Base-by-base conservation (phyloP, 2,329 filamentous ascomycete species). In the Nemania sp. region DNA sequence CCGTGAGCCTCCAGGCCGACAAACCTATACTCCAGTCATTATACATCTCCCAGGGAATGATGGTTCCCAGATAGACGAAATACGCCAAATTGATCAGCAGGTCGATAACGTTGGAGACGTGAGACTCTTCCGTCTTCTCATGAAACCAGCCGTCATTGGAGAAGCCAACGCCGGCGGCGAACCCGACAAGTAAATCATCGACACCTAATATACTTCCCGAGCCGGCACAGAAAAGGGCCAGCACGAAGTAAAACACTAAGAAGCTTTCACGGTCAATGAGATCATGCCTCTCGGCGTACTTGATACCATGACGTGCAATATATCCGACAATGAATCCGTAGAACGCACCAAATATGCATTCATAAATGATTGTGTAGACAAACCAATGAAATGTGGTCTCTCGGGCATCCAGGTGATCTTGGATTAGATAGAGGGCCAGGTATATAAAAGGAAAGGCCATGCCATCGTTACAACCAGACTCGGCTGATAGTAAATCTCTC, bases 401-500 rank as follows among this genome's bases (percentile, higher is more conserved):
- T 48, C 78, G 77, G 5, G 90, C 86, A 67, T 90, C 76, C 29
- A 86, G 87, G 64, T 89, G 81, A 74, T 94, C 97, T 67, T 90
- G 87, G 67, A 98, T 91, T 48, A 98, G 84, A 76, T 97, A 98
- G 32, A 97, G 80, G 1, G 91, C 89, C 32, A 99, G 83, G 74
- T 99, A 99, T 70, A 99, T 86, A 75, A 99, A 99, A 0, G 95
- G 95, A 73, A 99, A 99, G 1, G 95, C 95, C 95, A 99, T 99
- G 77, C 95, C 95, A 75, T 99, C 95, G 82, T 99, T 99, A 79
- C 95, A 99, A 32, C 95, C 95, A 7, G 95, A 99, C 78, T 99
- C 95, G 58, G 93, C 93, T 4, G 95, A 99, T 12, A 99, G 81
- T 53, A 99, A 74, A 78, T 99, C 95, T 82, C 95, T 86, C 78